A percentile compares a stretch with the other conserved stretches of the same genome.
Conservation (phyloP, 2,329 filamentous ascomycete genomes). For the Trichoderma koningii region DNA sequence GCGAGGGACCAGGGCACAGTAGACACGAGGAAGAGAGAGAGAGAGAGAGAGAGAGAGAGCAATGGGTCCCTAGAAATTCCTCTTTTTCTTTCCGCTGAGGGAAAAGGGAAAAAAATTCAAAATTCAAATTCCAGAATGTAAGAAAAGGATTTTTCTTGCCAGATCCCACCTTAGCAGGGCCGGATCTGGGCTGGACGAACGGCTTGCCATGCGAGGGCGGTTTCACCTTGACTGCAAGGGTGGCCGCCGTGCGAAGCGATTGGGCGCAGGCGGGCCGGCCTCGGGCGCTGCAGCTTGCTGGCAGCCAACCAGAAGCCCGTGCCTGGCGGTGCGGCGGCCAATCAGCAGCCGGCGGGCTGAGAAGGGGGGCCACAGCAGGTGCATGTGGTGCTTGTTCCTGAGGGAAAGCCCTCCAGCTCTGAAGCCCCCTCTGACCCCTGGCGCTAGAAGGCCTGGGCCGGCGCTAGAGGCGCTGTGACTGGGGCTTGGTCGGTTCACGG, state of each 20-base stretch:
- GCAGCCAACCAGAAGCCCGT: slow-evolving; percentile 29
- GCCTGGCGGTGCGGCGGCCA: slow-evolving; percentile 28
- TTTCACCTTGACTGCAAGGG: slow-evolving; percentile 24
- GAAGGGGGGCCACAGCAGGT: not conserved
- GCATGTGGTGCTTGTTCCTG: slow-evolving; percentile 12
- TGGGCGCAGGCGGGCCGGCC: slow-evolving; percentile 21
- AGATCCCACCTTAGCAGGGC: not conserved
- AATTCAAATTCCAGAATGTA: not conserved
- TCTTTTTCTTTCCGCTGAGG: too few relatives aligned
- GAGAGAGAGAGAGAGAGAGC: too few relatives aligned
- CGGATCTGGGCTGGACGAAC: slow-evolving; percentile 6
- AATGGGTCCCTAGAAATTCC: too few relatives aligned
- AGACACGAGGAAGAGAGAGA: too few relatives aligned
- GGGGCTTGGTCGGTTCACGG: slow-evolving; percentile 18
- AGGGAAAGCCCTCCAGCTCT: not conserved
- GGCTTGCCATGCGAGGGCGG: slow-evolving; percentile 21
- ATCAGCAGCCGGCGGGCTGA: slow-evolving; percentile 8
- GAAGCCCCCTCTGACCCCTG: not conserved
- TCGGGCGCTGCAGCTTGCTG: slow-evolving; percentile 2
- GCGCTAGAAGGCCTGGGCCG: slow-evolving; percentile 17
- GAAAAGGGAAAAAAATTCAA: not conserved
- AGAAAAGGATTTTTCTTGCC: not conserved
- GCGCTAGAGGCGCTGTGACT: slow-evolving; percentile 11
- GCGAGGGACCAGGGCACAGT: too few relatives aligned
- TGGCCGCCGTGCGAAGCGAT: slow-evolving; percentile 20